Conservation (phyloP, 192 early-diverging fungal genomes). For the Coemansia sp. region DNA sequence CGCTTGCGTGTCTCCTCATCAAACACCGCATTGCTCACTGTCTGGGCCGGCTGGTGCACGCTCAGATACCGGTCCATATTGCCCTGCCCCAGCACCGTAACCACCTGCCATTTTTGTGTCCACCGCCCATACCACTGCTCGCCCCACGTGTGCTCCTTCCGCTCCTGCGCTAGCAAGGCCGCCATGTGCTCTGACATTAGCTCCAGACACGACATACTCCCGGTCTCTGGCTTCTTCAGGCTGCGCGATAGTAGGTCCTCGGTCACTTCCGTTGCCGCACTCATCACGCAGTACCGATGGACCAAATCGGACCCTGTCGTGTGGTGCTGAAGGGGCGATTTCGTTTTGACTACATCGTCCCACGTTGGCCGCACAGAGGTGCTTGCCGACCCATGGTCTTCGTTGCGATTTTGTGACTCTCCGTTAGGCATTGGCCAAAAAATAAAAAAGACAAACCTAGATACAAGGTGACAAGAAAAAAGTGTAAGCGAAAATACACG, state of each 20-base stretch:
- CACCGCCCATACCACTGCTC: constrained; percentile 14
- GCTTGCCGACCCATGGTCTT: too few relatives aligned
- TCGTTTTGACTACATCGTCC: constrained; percentile 3
- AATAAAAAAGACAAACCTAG: too few relatives aligned
- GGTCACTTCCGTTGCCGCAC: neutral
- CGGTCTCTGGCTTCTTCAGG: neutral
- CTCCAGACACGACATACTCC: constrained; percentile 5
- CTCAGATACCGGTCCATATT: constrained; percentile 2
- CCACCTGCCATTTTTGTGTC: constrained; percentile 5
- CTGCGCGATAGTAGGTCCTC: neutral
- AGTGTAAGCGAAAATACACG: too few relatives aligned
- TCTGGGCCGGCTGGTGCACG: too few relatives aligned
- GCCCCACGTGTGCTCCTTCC: neutral
- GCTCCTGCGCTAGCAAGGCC: neutral
- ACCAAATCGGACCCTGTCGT: too few relatives aligned
- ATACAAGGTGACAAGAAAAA: too few relatives aligned
- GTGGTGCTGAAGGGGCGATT: neutral
- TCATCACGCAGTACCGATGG: too few relatives aligned
- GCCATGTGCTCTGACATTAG: neutral
- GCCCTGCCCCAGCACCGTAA: constrained; percentile 3
- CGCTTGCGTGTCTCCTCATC: too few relatives aligned
- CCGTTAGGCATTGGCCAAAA: too few relatives aligned
- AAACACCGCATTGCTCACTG: neutral
- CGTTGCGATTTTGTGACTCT: too few relatives aligned
- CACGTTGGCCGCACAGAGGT: constrained; percentile 6